These are phyloP conservation scores for Cyberlindnera saturnus DNA, from an alignment of 805 yeast genomes.

Conservation along the genomic window DNA sequence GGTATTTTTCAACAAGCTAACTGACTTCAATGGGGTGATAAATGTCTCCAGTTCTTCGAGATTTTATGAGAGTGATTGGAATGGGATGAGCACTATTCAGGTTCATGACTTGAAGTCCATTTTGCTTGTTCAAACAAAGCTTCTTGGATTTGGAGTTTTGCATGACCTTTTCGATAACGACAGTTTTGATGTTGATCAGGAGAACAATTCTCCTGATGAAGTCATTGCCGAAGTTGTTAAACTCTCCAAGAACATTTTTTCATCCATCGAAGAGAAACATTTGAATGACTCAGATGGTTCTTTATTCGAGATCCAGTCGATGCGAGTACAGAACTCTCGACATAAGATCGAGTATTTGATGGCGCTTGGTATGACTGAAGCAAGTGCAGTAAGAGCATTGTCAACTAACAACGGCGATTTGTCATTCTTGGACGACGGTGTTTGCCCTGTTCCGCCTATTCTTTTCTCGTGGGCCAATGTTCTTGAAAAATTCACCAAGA, in stretches of 20 bases:
- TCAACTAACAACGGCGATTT: slow-evolving; percentile 28
- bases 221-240: slow-evolving; percentile 41
- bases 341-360: slow-evolving; percentile 28
- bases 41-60: slow-evolving; percentile 28
- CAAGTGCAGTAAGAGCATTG: slow-evolving; percentile 26
- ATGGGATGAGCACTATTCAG: slow-evolving; percentile 13
- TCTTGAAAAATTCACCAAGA: slow-evolving; percentile 10
- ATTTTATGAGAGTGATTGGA: slow-evolving; percentile 33
- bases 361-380: slow-evolving; percentile 26
- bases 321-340: slow-evolving; percentile 36
- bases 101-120: slow-evolving; percentile 17
- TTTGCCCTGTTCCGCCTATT: slow-evolving; percentile 22
- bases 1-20: slow-evolving; percentile 39
- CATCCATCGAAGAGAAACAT: slow-evolving; percentile 30
- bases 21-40: slow-evolving; percentile 29
- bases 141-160: slow-evolving; percentile 35
- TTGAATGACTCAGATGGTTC: slow-evolving; percentile 29
- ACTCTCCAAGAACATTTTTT: slow-evolving; percentile 37
- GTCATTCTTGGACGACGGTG: slow-evolving; percentile 17
- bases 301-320: slow-evolving; percentile 30
- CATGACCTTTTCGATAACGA: slow-evolving; percentile 26
- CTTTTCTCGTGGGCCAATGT: slow-evolving; percentile 27
- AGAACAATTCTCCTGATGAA: slow-evolving; percentile 28
- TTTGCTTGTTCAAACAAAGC: slow-evolving; percentile 35
- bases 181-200: slow-evolving; percentile 14